Evolutionary conservation across 2,329 filamentous ascomycete species (phyloP), one percentile per base, ranked within the genome.

Genomic region (Nigrospora sphaerica): DNA sequence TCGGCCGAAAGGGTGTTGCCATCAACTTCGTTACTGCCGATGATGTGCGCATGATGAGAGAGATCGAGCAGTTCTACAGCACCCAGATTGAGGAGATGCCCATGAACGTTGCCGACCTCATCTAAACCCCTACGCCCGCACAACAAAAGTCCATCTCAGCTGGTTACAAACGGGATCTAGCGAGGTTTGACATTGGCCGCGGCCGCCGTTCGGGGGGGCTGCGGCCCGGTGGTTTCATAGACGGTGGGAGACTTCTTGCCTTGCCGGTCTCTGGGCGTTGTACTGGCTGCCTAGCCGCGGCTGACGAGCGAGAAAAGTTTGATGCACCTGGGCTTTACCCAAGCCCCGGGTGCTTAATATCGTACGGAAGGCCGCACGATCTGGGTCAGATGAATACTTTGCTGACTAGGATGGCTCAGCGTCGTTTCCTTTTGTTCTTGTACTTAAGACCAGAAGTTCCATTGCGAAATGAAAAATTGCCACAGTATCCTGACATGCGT

Each of bases 71-170:
- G 78, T 98, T 97, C 83, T 98, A 98, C 86, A 95, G 89, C 83
- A 98, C 93, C 71, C 93, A 98, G 79, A 97, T 98, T 60, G 93
- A 98, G 77, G 93, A 98, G 83, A 98, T 98, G 93, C 93, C 93
- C 66, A 97, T 98, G 93, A 86, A 86, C 72, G 83, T 86, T 61
- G 83, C 83, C 60, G 83, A 86, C 62, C 81, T 86, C 60, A 86
- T 86, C 70, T 86, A 84, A 81, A 54, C 53, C 12, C 42, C 17
- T 9, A 35, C 33, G 13, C 42, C 42, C 19, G 35, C 33, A 34
- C 17, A 23, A n/a, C 28, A 32, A 36, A 36, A 36, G 23, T 10
- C 23, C 32, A 44, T 35, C 32, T 36, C 42, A 32, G 16, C 28
- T 44, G 37, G 32, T 49, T 38, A 45, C 48, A 49, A 47, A 47